phyloP scores from a whole-genome alignment of 169 alveolate species.

The Plasmodium coatneyi region DNA sequence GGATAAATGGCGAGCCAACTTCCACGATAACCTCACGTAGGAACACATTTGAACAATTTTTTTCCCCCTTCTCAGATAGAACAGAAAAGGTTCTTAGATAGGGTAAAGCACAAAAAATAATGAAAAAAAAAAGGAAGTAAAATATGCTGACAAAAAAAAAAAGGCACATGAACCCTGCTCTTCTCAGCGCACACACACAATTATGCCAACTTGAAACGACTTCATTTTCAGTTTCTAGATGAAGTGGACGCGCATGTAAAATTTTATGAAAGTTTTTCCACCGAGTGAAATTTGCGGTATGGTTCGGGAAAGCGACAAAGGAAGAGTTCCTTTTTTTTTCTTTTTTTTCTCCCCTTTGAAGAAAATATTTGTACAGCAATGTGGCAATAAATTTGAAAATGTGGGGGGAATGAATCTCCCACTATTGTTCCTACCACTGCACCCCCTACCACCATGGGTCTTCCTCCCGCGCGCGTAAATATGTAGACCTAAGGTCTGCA shows the following conservation, averaged over 20 bases:
- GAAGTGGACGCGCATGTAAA: slow-evolving; percentile 17
- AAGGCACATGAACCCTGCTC: not conserved
- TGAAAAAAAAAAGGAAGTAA: not conserved
- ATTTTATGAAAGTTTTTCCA: slow-evolving; percentile 30
- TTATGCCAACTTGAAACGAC: not conserved
- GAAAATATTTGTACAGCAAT: not conserved
- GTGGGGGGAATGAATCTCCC: not conserved
- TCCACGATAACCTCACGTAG: not conserved
- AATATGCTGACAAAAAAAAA: not conserved
- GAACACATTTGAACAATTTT: not conserved
- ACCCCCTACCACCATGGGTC: not conserved
- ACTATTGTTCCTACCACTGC: not conserved
- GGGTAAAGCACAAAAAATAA: not conserved
- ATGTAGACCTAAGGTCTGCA: not conserved
- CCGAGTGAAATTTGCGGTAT: not conserved
- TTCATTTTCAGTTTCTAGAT: slow-evolving; percentile 3
- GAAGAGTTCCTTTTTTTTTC: not conserved
- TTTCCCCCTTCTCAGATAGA: slow-evolving; percentile 19
- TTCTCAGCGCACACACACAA: not conserved
- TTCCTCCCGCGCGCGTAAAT: not conserved
- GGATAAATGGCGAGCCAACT: not conserved
- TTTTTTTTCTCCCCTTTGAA: not conserved
- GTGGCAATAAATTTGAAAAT: not conserved
- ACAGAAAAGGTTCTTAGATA: slow-evolving; percentile 31
- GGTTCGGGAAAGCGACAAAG: not conserved